Base-by-base conservation (phyloP, 2,329 filamentous ascomycete genomes). In the Fusarium sp. region DNA sequence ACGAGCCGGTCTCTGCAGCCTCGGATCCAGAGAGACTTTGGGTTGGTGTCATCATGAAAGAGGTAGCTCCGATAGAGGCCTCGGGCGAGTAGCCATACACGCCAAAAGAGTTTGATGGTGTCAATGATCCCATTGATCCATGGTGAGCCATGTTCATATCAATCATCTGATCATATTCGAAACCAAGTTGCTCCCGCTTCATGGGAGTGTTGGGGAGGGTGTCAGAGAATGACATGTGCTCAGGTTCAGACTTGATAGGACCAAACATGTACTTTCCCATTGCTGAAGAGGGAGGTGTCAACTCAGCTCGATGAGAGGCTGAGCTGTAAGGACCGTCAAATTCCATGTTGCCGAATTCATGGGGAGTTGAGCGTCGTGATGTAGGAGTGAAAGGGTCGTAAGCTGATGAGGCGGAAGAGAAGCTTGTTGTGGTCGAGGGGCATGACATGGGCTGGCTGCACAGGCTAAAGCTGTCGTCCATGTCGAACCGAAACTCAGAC, bases 361-460 rank as follows among this genome's bases (percentile, higher is more conserved):
- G 77, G 11, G 82, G 81, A 19, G 81, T 81, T 45, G 82, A 83
- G 58, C 82, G 79, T 74, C 81, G 77, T 58, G 83, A 84, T 30
- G 77, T 79, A 45, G 83, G 82, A 42, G 82, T 84, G 63, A 80
- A 84, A 26, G 81, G 78, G 42, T 82, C 82, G 77, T 82, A 83
- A 53, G 75, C 70, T 31, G 80, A 81, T 28, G 80, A 81, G 30
- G 78, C 76, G 11, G 80, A 80, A 9, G 81, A 82, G 69, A 81
- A 82, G 75, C 80, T 82, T 39, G 73, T 76, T 34, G 75, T 71
- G 39, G 77, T 73, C 23, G 78, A 79, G 18, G 79, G 76, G 59
- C 77, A 80, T 39, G 79, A 74, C 71, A 81, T 75, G 65, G 77
- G 55, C 67, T 80, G 79, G 53, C 73, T 78, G 73, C 77, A 78